Percentiles rank a stretch among this genome's conserved stretches.
Conservation (phyloP, 768 basidiomycete species). For the Punctularia strigosozonata region DNA sequence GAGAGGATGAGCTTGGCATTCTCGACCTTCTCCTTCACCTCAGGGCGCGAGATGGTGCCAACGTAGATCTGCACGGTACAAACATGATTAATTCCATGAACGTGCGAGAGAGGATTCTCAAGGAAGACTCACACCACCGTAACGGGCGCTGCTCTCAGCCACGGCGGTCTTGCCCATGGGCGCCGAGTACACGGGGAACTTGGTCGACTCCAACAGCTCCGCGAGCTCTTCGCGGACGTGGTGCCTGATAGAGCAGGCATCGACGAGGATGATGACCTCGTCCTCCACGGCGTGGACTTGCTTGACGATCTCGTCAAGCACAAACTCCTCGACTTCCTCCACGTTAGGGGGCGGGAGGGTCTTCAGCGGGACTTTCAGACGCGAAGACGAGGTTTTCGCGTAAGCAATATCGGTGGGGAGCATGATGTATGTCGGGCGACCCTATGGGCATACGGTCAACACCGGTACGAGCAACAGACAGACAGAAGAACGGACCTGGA, state of each 20-base stretch:
- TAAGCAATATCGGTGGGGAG: constrained; percentile 78
- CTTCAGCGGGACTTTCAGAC: constrained; percentile 48
- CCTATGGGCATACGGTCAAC: constrained; percentile 23
- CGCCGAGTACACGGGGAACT: constrained; percentile 61
- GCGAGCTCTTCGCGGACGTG: constrained; percentile 49
- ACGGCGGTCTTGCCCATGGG: constrained; percentile 78
- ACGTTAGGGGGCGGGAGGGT: constrained; percentile 40
- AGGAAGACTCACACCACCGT: constrained; percentile 56
- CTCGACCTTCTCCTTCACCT: constrained; percentile 63
- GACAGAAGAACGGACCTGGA: constrained; percentile 24
- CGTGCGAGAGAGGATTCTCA: not conserved
- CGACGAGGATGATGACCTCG: constrained; percentile 66
- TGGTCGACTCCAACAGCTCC: constrained; percentile 51
- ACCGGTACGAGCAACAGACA: not conserved
- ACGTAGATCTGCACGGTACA: constrained; percentile 52
- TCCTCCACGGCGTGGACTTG: constrained; percentile 47
- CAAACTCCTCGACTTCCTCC: constrained; percentile 47
- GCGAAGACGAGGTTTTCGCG: constrained; percentile 50
- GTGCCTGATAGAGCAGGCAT: constrained; percentile 72
- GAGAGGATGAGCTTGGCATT: constrained; percentile 64
- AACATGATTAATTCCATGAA: constrained; percentile 1
- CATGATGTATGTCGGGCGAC: constrained; percentile 79
- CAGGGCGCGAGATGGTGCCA: constrained; percentile 56
- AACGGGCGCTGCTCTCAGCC: constrained; percentile 58
- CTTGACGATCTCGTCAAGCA: constrained; percentile 60